These are phyloP conservation scores for Cucurbita pepo DNA, from an alignment of 306 rosid species.

Conservation along the genomic window DNA sequence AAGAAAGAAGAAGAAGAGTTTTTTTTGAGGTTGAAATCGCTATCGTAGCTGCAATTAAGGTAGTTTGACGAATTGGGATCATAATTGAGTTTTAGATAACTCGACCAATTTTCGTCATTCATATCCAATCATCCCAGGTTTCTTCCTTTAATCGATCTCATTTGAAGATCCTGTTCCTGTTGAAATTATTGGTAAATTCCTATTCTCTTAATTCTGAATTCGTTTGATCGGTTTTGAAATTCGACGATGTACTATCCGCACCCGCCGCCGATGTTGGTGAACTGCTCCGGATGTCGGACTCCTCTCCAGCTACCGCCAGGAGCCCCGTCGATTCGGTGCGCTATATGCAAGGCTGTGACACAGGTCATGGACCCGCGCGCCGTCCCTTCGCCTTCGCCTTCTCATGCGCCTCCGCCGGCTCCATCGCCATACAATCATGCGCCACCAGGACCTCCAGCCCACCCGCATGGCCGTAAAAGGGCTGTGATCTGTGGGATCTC, in stretches of 20 bases:
- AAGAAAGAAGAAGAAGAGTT: not conserved
- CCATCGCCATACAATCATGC: conserved; percentile 49
- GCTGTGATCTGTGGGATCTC: conserved; percentile 87
- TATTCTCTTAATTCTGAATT: not conserved
- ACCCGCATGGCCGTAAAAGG: conserved; percentile 67
- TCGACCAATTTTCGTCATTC: not conserved
- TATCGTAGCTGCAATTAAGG: not conserved
- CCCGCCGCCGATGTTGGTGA: conserved; percentile 35
- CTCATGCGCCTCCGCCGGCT: conserved; percentile 8
- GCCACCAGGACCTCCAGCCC: conserved; percentile 50
- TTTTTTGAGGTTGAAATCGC: not conserved
- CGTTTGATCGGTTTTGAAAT: not conserved
- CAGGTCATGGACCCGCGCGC: conserved; percentile 54
- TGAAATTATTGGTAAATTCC: not conserved
- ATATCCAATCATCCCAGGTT: not conserved
- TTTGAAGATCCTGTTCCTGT: not conserved
- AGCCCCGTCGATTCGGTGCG: conserved; percentile 70
- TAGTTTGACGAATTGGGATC: not conserved
- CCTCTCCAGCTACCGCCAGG: conserved; percentile 72
- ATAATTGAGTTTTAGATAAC: not conserved
- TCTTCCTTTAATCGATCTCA: not conserved
- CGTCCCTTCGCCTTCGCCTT: conserved; percentile 17
- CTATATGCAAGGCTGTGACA: conserved; percentile 69
- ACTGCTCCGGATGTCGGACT: conserved; percentile 68
- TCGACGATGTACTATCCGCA: conserved; percentile 5